Evolutionary conservation across 148 eudicot genomes (phyloP).

Genomic region (Mesembryanthemum crystallinum): DNA sequence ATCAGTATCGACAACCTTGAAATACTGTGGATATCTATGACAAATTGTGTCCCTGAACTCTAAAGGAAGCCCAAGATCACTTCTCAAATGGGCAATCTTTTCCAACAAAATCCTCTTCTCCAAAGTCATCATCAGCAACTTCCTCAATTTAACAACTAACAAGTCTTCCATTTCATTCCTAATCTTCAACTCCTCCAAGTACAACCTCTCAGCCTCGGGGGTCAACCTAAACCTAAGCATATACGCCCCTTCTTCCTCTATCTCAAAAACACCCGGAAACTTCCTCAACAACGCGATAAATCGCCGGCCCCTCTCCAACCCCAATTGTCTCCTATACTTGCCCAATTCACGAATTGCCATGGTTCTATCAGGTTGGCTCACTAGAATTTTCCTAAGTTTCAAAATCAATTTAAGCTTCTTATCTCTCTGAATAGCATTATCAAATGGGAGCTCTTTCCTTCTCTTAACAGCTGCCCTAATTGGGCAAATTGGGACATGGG

Average conservation of each 20-base stretch:
- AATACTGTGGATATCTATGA: slow-evolving; percentile 89
- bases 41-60: slow-evolving; percentile 91
- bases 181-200: slow-evolving; percentile 82
- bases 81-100: slow-evolving; percentile 81
- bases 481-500: slow-evolving; percentile 42
- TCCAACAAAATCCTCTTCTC: slow-evolving; percentile 81
- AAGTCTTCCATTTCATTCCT: slow-evolving; percentile 90
- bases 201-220: slow-evolving; percentile 91
- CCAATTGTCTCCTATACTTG: slow-evolving; percentile 63
- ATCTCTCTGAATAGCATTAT: slow-evolving; percentile 89
- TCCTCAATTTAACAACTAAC: slow-evolving; percentile 74
- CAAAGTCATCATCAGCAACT: slow-evolving; percentile 88
- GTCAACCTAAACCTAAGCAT: slow-evolving; percentile 72
- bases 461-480: slow-evolving; percentile 79
- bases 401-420: slow-evolving; percentile 87
- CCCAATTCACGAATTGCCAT: slow-evolving; percentile 86
- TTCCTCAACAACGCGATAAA: slow-evolving; percentile 81
- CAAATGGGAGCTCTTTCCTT: slow-evolving; percentile 86
- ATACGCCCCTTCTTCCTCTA: slow-evolving; percentile 88
- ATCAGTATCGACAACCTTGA: slow-evolving; percentile 66
- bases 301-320: slow-evolving; percentile 56
- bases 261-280: slow-evolving; percentile 86
- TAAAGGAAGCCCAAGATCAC: slow-evolving; percentile 85
- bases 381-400: slow-evolving; percentile 73
- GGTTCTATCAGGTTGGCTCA: slow-evolving; percentile 62